Evolutionary conservation across 768 basidiomycete genomes (phyloP).

Genomic region (Rhodosporidiobolus odoratus): DNA sequence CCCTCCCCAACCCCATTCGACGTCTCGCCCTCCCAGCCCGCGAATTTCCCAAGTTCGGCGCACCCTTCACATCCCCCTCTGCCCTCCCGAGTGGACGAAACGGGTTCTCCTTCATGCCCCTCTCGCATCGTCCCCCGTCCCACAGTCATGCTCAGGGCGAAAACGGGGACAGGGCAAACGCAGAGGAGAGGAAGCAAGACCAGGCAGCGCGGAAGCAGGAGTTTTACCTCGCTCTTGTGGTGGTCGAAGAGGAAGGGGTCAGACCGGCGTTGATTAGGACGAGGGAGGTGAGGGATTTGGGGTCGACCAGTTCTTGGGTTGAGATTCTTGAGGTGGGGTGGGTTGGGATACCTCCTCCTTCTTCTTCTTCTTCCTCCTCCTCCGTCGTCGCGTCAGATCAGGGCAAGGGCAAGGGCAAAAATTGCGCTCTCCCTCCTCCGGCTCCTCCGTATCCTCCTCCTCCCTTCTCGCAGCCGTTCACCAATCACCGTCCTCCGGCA

Average conservation of each 20-base stretch:
- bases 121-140: background rate
- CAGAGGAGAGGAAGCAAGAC: background rate
- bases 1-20: background rate
- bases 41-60: slow-evolving; percentile 71
- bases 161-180: too few relatives aligned
- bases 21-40: slow-evolving; percentile 19
- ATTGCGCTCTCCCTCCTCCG: background rate
- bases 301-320: slow-evolving; percentile 20
- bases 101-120: slow-evolving; percentile 51
- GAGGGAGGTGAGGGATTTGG: slow-evolving; percentile 37
- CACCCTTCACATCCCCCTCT: slow-evolving; percentile 51
- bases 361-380: too few relatives aligned
- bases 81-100: slow-evolving; percentile 59
- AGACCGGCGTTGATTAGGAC: slow-evolving; percentile 71
- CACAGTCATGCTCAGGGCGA: too few relatives aligned
- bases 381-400: background rate
- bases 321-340: slow-evolving; percentile 41
- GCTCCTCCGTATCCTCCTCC: background rate
- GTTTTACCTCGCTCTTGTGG: slow-evolving; percentile 78
- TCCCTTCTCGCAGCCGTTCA: slow-evolving; percentile 55
- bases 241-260: slow-evolving; percentile 57
- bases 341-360: slow-evolving; percentile 33
- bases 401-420: background rate
- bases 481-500: background rate
- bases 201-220: slow-evolving; percentile 63